These are phyloP conservation scores for Ottelia alismoides DNA, from an alignment of 106 monocot genomes.

Conservation along the genomic window DNA sequence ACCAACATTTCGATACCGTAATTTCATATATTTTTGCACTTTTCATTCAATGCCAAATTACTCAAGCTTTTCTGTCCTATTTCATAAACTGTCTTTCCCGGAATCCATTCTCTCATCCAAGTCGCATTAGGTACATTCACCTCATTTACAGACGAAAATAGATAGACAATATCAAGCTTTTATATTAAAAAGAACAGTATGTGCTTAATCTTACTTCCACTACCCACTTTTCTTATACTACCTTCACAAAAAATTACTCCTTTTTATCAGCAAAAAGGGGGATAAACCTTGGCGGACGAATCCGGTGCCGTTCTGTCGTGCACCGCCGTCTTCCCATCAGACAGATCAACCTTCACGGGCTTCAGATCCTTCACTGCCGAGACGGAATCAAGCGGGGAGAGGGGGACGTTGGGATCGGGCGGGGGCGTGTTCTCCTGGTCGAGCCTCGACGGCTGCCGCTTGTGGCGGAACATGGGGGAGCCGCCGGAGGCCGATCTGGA, in stretches of 20 bases:
- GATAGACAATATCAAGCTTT: no score
- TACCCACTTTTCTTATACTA: not conserved
- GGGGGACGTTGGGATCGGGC: constrained; percentile 27
- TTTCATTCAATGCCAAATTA: no score
- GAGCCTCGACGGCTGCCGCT: constrained; percentile 13
- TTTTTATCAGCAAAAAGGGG: not conserved
- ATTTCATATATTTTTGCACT: no score
- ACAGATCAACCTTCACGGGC: not conserved
- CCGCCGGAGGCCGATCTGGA: not conserved
- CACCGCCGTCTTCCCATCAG: not conserved
- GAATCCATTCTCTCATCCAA: no score
- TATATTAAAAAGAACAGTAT: not conserved
- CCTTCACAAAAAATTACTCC: not conserved
- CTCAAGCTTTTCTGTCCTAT: no score
- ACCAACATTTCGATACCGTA: no score
- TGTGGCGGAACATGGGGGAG: constrained; percentile 3
- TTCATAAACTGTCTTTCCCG: no score
- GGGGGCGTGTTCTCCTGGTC: constrained; percentile 56
- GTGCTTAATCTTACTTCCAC: not conserved
- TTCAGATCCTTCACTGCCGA: constrained; percentile 9
- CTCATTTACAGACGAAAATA: no score
- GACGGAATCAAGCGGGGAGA: not conserved
- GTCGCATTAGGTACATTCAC: no score
- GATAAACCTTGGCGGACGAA: constrained; percentile 37
- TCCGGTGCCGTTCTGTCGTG: not conserved